A percentile compares a stretch with the other conserved stretches of the same genome.
Conservation (phyloP, 2,329 filamentous ascomycete genomes). For the Plectosphaerella cucumerina region DNA sequence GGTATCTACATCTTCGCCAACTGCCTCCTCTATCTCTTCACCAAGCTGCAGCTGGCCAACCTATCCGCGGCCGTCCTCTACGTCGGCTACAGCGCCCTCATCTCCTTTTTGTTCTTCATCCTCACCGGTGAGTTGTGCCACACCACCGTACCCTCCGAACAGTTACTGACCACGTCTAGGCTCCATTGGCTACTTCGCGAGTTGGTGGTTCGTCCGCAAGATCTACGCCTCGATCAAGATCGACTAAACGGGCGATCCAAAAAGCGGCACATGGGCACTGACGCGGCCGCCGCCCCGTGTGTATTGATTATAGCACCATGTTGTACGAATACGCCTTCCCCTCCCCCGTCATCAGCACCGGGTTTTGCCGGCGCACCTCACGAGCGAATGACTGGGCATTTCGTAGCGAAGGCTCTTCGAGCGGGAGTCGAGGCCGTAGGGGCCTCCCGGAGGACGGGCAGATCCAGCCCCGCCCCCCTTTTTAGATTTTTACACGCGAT, state of each 20-base stretch:
- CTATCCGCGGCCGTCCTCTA: constrained; percentile 87
- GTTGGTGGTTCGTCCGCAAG: constrained; percentile 88
- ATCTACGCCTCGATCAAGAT: constrained; percentile 99
- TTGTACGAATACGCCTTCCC: constrained; percentile 6
- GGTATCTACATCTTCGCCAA: constrained; percentile 90
- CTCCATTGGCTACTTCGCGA: constrained; percentile 91
- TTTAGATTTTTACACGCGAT: too few relatives aligned
- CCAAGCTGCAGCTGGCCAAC: constrained; percentile 79
- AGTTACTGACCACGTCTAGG: constrained; percentile 45
- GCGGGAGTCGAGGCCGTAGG: too few relatives aligned
- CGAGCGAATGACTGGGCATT: not conserved
- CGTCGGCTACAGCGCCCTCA: constrained; percentile 83
- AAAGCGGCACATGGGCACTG: not conserved
- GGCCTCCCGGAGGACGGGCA: too few relatives aligned
- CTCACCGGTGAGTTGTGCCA: constrained; percentile 73
- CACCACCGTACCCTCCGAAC: not conserved
- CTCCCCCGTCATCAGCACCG: not conserved
- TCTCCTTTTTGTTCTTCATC: constrained; percentile 90
- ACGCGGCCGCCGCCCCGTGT: not conserved
- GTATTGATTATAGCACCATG: constrained; percentile 10
- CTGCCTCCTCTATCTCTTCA: constrained; percentile 85
- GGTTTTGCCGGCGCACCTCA: not conserved
- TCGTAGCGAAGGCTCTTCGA: not conserved
- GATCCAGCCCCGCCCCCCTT: too few relatives aligned
- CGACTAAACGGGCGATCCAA: constrained; percentile 53